Conservation (phyloP, 768 basidiomycete species). For the Lyophyllum shimeji region DNA sequence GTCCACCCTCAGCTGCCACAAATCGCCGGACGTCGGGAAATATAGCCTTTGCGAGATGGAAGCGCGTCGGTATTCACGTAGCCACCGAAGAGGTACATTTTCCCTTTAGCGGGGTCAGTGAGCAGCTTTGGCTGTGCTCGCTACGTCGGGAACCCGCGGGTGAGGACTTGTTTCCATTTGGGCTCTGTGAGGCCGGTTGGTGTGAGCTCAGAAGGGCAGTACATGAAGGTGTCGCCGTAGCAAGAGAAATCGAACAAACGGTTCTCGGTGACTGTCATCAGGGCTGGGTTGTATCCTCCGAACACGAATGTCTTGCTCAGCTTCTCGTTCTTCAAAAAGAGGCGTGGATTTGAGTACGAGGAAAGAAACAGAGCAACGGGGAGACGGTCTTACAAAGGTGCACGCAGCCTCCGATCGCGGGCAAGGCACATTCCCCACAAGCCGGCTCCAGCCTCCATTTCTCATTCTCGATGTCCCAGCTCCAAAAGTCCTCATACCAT, state of each 20-base stretch:
- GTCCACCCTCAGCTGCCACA: slow-evolving; percentile 39
- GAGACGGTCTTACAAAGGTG: slow-evolving; percentile 21
- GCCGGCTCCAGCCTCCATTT: slow-evolving; percentile 28
- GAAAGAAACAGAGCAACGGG: not conserved
- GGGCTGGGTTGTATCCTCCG: slow-evolving; percentile 36
- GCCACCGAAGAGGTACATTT: slow-evolving; percentile 38
- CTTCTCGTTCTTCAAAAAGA: slow-evolving; percentile 24
- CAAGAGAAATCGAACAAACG: slow-evolving; percentile 31
- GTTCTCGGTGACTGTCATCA: slow-evolving; percentile 21
- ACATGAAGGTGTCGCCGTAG: slow-evolving; percentile 41
- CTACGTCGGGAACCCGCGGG: slow-evolving; percentile 40
- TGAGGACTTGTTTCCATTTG: slow-evolving; percentile 37
- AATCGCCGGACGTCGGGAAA: slow-evolving; percentile 32
- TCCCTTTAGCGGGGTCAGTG: slow-evolving; percentile 33
- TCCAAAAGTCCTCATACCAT: not conserved
- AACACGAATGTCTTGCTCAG: slow-evolving; percentile 36
- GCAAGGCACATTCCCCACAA: slow-evolving; percentile 30
- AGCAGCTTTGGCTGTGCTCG: slow-evolving; percentile 32
- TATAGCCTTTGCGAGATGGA: slow-evolving; percentile 22
- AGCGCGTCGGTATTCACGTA: slow-evolving; percentile 39
- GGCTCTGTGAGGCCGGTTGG: slow-evolving; percentile 8
- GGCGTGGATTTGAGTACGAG: not conserved
- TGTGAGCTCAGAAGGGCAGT: slow-evolving; percentile 17
- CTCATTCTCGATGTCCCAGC: slow-evolving; percentile 1
- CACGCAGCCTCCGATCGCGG: slow-evolving; percentile 28